phyloP scores from a whole-genome alignment of 2,329 filamentous ascomycete genomes.

The Tolypocladium tundrense region DNA sequence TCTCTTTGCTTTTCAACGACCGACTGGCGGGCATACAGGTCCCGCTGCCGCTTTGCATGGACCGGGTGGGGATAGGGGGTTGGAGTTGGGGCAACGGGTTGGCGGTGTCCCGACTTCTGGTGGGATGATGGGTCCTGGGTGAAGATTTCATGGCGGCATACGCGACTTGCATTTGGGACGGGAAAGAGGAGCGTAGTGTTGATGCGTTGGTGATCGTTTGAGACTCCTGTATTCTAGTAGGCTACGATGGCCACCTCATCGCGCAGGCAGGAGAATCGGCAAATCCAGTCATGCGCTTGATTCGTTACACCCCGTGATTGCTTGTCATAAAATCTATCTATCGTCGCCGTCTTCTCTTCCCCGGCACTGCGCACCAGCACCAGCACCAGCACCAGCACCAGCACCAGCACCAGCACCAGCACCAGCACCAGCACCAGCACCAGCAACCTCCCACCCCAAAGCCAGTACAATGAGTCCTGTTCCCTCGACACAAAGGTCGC shows the following conservation, averaged over 20 bases:
- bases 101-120: no score
- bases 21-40: no score
- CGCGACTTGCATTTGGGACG: background rate
- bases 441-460: background rate
- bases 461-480: background rate
- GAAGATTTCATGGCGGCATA: background rate
- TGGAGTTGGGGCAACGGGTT: background rate
- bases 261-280: background rate
- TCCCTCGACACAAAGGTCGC: background rate
- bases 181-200: background rate
- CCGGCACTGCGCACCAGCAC: background rate
- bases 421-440: background rate
- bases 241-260: no score
- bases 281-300: background rate
- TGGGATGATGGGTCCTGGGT: background rate
- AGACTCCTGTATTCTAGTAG: background rate
- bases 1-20: background rate
- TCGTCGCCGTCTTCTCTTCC: background rate
- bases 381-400: background rate
- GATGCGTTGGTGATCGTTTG: background rate
- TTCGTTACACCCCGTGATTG: background rate
- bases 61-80: background rate
- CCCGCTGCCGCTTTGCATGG: background rate
- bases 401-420: background rate
- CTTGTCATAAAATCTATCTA: background rate